Percentiles rank a stretch among this genome's conserved stretches.
These are phyloP conservation scores for Ophiorrhiza pumila DNA, from an alignment of 257 asterid genomes.

Conservation along the genomic window DNA sequence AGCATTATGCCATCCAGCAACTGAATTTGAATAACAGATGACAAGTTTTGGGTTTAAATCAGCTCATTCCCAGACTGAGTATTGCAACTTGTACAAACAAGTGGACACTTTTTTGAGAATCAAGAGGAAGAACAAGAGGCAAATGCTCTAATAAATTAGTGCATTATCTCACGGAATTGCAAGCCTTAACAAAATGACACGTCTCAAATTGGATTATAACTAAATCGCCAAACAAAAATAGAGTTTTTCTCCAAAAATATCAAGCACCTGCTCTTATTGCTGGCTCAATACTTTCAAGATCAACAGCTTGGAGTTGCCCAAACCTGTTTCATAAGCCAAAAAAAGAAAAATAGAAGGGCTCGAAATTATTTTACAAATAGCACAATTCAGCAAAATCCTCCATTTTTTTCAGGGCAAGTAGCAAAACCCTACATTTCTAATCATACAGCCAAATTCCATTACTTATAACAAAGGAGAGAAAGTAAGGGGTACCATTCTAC, in stretches of 20 bases:
- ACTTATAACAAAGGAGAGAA: background rate
- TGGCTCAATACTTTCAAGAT: constrained; percentile 79
- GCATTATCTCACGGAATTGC: background rate
- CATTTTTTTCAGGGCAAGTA: background rate
- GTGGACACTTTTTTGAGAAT: background rate
- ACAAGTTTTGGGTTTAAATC: background rate
- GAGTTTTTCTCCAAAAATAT: constrained; percentile 1
- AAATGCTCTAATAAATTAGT: background rate
- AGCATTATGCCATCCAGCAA: background rate
- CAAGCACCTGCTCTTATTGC: constrained; percentile 77
- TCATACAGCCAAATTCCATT: background rate
- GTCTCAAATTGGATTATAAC: too few relatives aligned
- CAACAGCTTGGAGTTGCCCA: constrained; percentile 92
- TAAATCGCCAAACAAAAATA: background rate
- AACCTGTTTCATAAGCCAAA: constrained; percentile 34
- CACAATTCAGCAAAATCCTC: background rate
- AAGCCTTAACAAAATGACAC: background rate
- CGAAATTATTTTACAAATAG: background rate
- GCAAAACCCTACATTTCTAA: background rate
- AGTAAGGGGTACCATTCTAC: constrained; percentile 35
- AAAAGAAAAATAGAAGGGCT: too few relatives aligned
- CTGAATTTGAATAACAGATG: background rate
- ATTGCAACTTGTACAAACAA: background rate
- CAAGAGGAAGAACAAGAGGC: background rate
- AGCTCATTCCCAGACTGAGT: background rate